Percentiles rank a stretch among this genome's conserved stretches.
phyloP scores from a whole-genome alignment of 192 early-diverging fungal species.

The Coemansia sp. region DNA sequence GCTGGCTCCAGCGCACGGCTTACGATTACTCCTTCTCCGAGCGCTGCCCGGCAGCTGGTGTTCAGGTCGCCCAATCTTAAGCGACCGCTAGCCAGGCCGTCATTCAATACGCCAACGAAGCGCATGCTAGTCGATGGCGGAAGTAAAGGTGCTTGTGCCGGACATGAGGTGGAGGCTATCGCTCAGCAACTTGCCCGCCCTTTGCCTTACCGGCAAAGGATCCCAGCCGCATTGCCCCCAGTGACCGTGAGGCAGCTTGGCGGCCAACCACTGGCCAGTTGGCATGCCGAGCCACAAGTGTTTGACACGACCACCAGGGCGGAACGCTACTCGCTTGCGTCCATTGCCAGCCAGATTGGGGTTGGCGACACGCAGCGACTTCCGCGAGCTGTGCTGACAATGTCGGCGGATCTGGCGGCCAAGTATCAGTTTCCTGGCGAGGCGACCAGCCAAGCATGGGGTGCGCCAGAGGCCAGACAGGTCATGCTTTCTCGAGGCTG shows the following conservation, averaged over 20 bases:
- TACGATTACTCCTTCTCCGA: background rate
- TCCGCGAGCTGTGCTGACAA: conserved; percentile 13
- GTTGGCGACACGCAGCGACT: conserved; percentile 9
- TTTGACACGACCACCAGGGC: background rate
- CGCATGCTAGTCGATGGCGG: conserved; percentile 8
- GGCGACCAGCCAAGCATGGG: conserved; percentile 21
- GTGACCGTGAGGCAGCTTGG: conserved; percentile 7
- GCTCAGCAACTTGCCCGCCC: conserved; percentile 4
- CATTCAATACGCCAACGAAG: conserved; percentile 48
- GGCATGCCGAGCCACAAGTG: background rate
- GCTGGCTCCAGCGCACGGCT: background rate
- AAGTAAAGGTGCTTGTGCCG: background rate
- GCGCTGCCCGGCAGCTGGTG: conserved; percentile 10
- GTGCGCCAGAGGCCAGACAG: conserved; percentile 30
- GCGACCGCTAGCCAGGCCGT: conserved; percentile 11
- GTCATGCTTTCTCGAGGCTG: conserved; percentile 28
- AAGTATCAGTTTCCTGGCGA: conserved; percentile 8
- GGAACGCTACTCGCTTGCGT: background rate
- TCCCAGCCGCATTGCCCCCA: conserved; percentile 17
- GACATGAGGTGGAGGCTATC: background rate
- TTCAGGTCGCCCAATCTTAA: conserved; percentile 40
- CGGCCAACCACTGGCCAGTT: background rate
- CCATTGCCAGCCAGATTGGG: conserved; percentile 2
- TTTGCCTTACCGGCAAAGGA: conserved; percentile 24
- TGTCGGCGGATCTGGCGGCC: conserved; percentile 19